A percentile compares a stretch with the other conserved stretches of the same genome.
phyloP scores from a whole-genome alignment of 2,329 filamentous ascomycete species.

The Colletotrichum sansevieriae region DNA sequence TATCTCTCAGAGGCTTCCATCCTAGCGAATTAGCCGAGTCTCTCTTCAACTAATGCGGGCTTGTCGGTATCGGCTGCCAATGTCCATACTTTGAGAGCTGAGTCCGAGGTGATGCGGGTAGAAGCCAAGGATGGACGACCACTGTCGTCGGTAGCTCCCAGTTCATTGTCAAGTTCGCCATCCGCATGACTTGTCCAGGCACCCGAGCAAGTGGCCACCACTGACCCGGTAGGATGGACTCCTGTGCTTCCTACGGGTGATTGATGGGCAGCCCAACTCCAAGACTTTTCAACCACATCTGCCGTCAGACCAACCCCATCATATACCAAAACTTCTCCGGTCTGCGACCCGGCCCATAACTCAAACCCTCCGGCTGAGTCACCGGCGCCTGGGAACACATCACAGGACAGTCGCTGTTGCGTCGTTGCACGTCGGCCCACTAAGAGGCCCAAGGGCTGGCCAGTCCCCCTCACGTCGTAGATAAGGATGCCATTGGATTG shows the following conservation, averaged over 20 bases:
- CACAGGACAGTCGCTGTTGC: conserved; percentile 69
- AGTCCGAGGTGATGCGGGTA: conserved; percentile 38
- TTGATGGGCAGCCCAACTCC: conserved; percentile 63
- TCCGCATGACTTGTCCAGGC: conserved; percentile 59
- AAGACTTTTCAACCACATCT: conserved; percentile 60
- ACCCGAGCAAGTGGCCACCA: conserved; percentile 69
- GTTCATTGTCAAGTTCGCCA: conserved; percentile 19
- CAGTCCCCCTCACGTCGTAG: conserved; percentile 73
- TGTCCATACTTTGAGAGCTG: conserved; percentile 42
- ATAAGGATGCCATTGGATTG: conserved; percentile 67
- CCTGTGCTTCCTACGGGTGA: conserved; percentile 63
- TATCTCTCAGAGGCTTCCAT: not conserved
- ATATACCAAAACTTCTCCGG: conserved; percentile 70
- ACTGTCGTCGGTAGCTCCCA: conserved; percentile 28
- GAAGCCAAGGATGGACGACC: conserved; percentile 38
- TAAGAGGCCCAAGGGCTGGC: conserved; percentile 68
- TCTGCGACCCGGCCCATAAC: conserved; percentile 71
- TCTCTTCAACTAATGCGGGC: not conserved
- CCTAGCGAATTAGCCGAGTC: not conserved
- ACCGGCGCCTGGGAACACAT: conserved; percentile 62
- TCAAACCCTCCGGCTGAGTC: conserved; percentile 62
- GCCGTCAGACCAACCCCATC: conserved; percentile 64
- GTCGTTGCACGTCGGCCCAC: conserved; percentile 62
- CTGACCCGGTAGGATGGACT: conserved; percentile 67
- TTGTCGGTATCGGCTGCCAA: not conserved